phyloP scores from a whole-genome alignment of 2,329 filamentous ascomycete species.

The Penicillium sp. region DNA sequence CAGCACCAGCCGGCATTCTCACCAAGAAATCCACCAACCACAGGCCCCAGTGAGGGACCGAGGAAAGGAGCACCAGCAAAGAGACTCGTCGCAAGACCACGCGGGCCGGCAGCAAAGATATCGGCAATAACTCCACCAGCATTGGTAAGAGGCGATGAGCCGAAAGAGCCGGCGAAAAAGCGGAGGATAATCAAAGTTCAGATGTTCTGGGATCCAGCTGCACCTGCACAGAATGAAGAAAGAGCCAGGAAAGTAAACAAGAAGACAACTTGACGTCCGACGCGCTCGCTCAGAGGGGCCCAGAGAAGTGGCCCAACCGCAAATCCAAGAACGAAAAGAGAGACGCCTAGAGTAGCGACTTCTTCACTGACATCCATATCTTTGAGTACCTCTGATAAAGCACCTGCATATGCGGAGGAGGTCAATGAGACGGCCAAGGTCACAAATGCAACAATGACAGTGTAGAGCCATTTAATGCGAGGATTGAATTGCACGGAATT shows the following conservation, averaged over 20 bases:
- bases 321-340: conserved; percentile 69
- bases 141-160: conserved; percentile 59
- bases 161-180: conserved; percentile 68
- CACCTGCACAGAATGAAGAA: conserved; percentile 65
- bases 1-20: conserved; percentile 39
- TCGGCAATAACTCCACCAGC: conserved; percentile 60
- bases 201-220: conserved; percentile 63
- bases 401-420: conserved; percentile 61
- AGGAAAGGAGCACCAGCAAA: conserved; percentile 71
- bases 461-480: conserved; percentile 69
- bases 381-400: conserved; percentile 51
- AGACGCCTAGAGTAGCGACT: conserved; percentile 66
- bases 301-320: conserved; percentile 66
- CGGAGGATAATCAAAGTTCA: conserved; percentile 66
- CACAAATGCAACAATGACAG: conserved; percentile 66
- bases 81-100: conserved; percentile 64
- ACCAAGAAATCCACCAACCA: conserved; percentile 39
- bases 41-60: conserved; percentile 43
- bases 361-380: conserved; percentile 61
- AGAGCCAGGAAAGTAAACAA: conserved; percentile 61
- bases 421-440: conserved; percentile 73
- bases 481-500: conserved; percentile 68
- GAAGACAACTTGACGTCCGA: conserved; percentile 62
- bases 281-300: conserved; percentile 70
- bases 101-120: conserved; percentile 59